Evolutionary conservation across 768 basidiomycete genomes (phyloP), one percentile per base, ranked within the genome.

Genomic region (Boletus rubescentipes): DNA sequence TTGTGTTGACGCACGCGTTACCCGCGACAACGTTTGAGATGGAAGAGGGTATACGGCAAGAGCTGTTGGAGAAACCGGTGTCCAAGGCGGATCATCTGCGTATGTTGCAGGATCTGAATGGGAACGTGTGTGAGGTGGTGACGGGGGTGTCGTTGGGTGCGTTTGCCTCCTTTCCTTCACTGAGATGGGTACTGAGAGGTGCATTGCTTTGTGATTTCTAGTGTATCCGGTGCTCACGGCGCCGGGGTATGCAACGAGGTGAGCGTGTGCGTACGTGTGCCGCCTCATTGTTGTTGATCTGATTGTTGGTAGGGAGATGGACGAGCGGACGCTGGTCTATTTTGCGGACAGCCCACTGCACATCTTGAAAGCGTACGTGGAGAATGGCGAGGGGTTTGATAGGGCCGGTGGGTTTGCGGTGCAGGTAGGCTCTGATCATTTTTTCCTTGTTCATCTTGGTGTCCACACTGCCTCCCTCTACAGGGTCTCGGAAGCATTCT

Each of bases 331-430:
- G 0, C 68, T 91, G 7, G 91, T 93, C 11, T 79, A 91, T 63
- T 92, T 93, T 64, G 75, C 78, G 2, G 85, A 91, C 57, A 87
- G 78, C 64, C 72, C 85, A 0, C 57, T 64, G 35, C 72, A 81
- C 14, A 54, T 90, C 20, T 69, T 94, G 9, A 64, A 87, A 56
- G 89, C 92, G 9, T 98, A 98, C 60, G 91, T 84, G 18, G 85
- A 92, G 34, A 87, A 80, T 49, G 89, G 86, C 7, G 94, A 97
- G 73, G 94, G 94, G 0, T 67, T 85, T 38, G 89, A 93, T 63
- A 80, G 93, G 18, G 95, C 96, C 0, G 96, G 96, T 4, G 96
- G 96, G 0, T 98, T 98, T 67, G 93, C 93, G 2, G 84, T 93
- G 37, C 96, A 98, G 78, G 93, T 92, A 39, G 29, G 59, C 18